Percentiles rank a stretch among this genome's conserved stretches.
Evolutionary conservation across 768 basidiomycete species (phyloP).

Genomic region (Boletus subparvulus): DNA sequence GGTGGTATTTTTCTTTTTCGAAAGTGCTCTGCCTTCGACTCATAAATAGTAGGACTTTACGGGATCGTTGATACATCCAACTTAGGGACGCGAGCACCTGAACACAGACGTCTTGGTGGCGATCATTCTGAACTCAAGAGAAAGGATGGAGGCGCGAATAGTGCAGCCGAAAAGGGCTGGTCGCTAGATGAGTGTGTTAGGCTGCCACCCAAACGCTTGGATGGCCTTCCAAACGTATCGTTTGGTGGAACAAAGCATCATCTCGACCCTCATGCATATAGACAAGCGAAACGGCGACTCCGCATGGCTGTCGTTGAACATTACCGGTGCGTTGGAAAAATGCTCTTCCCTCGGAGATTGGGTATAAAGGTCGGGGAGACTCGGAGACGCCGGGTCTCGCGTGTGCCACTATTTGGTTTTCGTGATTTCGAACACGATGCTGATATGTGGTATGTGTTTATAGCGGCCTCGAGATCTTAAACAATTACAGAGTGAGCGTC

Average conservation of each 20-base stretch:
- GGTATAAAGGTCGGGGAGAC: background rate
- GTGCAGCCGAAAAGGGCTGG: background rate
- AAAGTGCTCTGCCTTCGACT: background rate
- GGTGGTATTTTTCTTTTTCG: constrained; percentile 1
- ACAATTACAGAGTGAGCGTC: constrained; percentile 76
- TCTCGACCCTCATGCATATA: constrained; percentile 75
- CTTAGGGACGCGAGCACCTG: background rate
- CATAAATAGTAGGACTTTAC: background rate
- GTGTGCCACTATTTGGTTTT: background rate
- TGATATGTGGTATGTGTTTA: constrained; percentile 8
- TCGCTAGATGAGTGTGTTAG: background rate
- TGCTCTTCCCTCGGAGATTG: background rate
- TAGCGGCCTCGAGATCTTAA: constrained; percentile 79
- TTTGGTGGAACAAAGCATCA: background rate
- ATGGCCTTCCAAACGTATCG: background rate
- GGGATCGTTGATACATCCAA: background rate
- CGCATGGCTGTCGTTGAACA: constrained; percentile 82
- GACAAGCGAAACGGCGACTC: constrained; percentile 79
- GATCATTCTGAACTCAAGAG: background rate
- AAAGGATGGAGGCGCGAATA: background rate
- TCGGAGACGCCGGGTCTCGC: background rate
- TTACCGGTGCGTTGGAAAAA: constrained; percentile 55
- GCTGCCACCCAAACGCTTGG: background rate
- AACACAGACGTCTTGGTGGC: background rate
- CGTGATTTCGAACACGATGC: background rate